Percentiles rank a stretch among this genome's conserved stretches.
These are phyloP conservation scores for Bocquillonia castaneifolia DNA, from an alignment of 441 rosid genomes.

Conservation along the genomic window DNA sequence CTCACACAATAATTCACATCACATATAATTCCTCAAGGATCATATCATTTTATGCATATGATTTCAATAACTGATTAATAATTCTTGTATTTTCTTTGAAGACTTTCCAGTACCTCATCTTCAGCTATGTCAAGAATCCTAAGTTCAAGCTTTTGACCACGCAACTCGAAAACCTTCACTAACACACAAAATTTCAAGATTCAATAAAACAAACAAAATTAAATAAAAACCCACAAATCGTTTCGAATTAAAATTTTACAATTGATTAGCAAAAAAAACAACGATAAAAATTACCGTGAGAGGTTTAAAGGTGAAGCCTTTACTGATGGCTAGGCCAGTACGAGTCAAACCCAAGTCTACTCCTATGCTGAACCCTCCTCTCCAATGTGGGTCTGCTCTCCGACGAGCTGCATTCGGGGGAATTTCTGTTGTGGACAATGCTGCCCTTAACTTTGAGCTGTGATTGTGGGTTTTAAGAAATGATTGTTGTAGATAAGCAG, in stretches of 20 bases:
- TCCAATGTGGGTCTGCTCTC: slow-evolving; percentile 51
- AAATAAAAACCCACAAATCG: no score
- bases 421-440: slow-evolving; percentile 38
- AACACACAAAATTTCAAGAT: not conserved
- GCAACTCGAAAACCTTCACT: slow-evolving; percentile 60
- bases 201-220: not conserved
- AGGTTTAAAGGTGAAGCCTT: slow-evolving; percentile 73
- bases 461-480: not conserved
- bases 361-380: slow-evolving; percentile 88
- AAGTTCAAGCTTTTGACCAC: slow-evolving; percentile 77
- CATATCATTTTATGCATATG: not conserved
- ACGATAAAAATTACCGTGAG: slow-evolving; percentile 42
- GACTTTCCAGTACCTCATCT: no score
- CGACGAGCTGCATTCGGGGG: slow-evolving; percentile 76
- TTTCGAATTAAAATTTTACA: not conserved
- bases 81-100: no score
- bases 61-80: not conserved
- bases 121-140: slow-evolving; percentile 63
- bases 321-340: slow-evolving; percentile 81
- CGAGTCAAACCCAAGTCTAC: slow-evolving; percentile 76
- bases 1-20: no score
- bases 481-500: not conserved
- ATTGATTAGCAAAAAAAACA: not conserved
- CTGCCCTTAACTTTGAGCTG: slow-evolving; percentile 22
- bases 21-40: no score